These are phyloP conservation scores for Nigrograna mackinnonii DNA, from an alignment of 2,329 filamentous ascomycete species.

Conservation along the genomic window DNA sequence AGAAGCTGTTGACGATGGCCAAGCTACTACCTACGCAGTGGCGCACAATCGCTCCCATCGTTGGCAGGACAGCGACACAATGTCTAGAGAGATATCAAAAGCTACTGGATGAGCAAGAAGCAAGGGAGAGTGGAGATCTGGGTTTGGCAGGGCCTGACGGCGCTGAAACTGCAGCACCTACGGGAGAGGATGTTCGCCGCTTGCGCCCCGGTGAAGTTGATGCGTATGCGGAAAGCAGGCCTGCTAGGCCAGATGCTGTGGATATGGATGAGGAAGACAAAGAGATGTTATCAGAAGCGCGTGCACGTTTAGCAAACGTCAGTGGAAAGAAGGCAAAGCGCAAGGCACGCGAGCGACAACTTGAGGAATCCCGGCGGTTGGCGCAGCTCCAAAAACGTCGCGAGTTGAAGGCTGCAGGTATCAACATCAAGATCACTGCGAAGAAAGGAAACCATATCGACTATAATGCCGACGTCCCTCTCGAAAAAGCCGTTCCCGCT, in stretches of 20 bases:
- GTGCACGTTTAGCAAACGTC: slow-evolving; percentile 93
- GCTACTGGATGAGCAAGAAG: slow-evolving; percentile 92
- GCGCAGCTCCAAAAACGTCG: slow-evolving; percentile 92
- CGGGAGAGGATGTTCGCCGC: slow-evolving; percentile 87
- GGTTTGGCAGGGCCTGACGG: slow-evolving; percentile 84
- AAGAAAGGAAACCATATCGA: slow-evolving; percentile 98
- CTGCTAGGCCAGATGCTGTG: slow-evolving; percentile 92
- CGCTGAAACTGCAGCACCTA: slow-evolving; percentile 83
- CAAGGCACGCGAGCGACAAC: slow-evolving; percentile 91
- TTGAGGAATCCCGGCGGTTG: slow-evolving; percentile 90
- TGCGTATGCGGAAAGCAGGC: slow-evolving; percentile 96
- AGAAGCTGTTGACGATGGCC: slow-evolving; percentile 92
- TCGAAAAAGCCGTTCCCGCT: slow-evolving; percentile 85
- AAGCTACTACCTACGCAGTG: slow-evolving; percentile 99
- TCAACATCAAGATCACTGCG: slow-evolving; percentile 94
- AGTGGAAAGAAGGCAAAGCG: slow-evolving; percentile 99
- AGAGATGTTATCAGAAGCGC: slow-evolving; percentile 98
- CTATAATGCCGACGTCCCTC: slow-evolving; percentile 98
- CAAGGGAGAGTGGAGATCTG: slow-evolving; percentile 78
- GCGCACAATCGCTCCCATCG: slow-evolving; percentile 96
- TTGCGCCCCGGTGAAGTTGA: slow-evolving; percentile 92
- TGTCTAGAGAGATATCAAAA: slow-evolving; percentile 97
- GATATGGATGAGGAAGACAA: slow-evolving; percentile 99
- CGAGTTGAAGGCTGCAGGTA: slow-evolving; percentile 95
- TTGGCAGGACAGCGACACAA: slow-evolving; percentile 94